phyloP scores from a whole-genome alignment of 352 stramenopile genomes.

The Ophiocytium majus region DNA sequence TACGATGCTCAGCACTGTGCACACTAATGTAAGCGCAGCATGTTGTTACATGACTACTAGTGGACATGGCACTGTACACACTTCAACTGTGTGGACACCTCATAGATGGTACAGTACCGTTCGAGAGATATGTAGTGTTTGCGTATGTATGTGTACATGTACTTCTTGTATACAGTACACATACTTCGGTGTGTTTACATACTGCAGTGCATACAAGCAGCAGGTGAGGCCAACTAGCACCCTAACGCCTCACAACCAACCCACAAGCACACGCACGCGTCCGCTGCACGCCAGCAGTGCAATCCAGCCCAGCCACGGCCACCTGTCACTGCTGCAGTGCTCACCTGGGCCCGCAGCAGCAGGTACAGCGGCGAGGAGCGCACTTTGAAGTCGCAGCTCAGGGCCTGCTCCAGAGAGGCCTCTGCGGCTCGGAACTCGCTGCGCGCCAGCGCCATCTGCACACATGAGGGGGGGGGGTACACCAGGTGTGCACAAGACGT shows the following conservation, averaged over 20 bases:
- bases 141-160: too few species aligned
- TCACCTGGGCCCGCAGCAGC: constrained; percentile 37
- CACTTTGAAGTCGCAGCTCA: constrained; percentile 51
- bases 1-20: too few species aligned
- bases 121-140: too few species aligned
- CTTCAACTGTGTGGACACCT: too few species aligned
- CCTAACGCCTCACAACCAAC: background rate
- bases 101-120: too few species aligned
- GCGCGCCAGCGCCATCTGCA: constrained; percentile 26
- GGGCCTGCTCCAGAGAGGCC: constrained; percentile 46
- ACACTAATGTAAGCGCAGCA: too few species aligned
- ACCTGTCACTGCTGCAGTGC: constrained; percentile 20
- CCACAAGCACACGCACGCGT: background rate
- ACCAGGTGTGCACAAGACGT: background rate
- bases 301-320: background rate
- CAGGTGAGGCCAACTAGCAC: background rate
- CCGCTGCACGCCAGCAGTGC: background rate
- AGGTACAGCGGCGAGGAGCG: constrained; percentile 46
- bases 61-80: too few species aligned
- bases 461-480: constrained; percentile 1
- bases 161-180: background rate
- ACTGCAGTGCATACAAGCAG: background rate
- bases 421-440: constrained; percentile 29
- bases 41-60: too few species aligned
- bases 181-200: background rate